Base-by-base conservation (phyloP, 106 monocot genomes). In the Acorus gramineus region DNA sequence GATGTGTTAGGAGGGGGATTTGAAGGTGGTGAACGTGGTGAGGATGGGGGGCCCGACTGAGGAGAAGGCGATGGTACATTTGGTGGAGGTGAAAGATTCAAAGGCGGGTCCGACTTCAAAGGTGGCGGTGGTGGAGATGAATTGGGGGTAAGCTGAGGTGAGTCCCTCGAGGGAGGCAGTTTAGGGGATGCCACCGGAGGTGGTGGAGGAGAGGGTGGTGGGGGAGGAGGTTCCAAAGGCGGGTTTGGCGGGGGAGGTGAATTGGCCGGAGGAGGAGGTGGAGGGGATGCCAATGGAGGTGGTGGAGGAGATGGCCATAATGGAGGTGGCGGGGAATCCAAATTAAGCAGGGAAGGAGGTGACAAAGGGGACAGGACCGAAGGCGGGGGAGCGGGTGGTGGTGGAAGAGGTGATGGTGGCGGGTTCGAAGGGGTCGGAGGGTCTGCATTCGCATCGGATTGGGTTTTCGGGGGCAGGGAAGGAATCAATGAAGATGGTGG, bases 51-150 rank as follows among this genome's bases (percentile, higher is more conserved):
- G 28, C 1, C 28, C 28, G 28, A 28, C 28, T 1, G 28, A 50
- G n/a, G 48, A 5, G 51, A 2, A 49, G 71, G 60, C 13, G 72
- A 14, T 49, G 8, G 42, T 14, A 46, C 50, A 0, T 7, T 3
- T 2, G 50, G 53, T 1, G 69, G 4, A 46, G 80, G 61, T 12
- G 80, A 62, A 12, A 69, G 57, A 12, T 59, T 10, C 6, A 60
- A 9, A 28, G 58, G 5, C 52, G 71, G 79, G 53, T 48, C 4
- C 44, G 42, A n/a, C 10, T 8, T 42, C 11, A 42, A 12, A 42
- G 71, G 68, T 54, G 74, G 60, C 9, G 77, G 65, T 47, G 80
- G 55, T 3, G 49, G 52, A n/a, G 70, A 53, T n/a, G 78, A 49
- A 28, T 69, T 64, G 44, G 66, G 8, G 4, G 54, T 42, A 0